Evolutionary conservation across 2,329 filamentous ascomycete genomes (phyloP), one percentile per base, ranked within the genome.

Genomic region (Sclerotinia subarctica): DNA sequence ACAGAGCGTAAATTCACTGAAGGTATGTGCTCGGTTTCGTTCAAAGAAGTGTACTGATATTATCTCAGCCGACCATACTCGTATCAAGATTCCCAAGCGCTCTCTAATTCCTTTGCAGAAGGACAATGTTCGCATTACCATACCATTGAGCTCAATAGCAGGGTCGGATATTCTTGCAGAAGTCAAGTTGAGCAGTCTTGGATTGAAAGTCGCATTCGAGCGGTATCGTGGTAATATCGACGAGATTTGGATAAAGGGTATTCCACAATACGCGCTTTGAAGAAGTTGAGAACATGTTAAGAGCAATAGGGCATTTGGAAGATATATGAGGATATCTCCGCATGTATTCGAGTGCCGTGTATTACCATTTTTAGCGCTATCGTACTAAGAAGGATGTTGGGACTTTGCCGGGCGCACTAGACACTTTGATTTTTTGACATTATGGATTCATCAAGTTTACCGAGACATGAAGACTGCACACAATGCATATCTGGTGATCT

Each of bases 141-240:
- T 64, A 19, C 49, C 49, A 64, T 44, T 44, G 24, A 64, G 24
- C 49, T 64, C 49, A 57, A 26, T 24, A 57, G 21, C 24, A 46
- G 62, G 49, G 21, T 64, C 24, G 6, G 62, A 64, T 44, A 7
- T 46, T 42, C 49, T 57, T 19, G 49, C 62, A 44, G 62, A 64
- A 42, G 26, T 56, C 51, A 64, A 64, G 35, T 57, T 64, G 35
- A 56, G 62, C 47, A 64, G 62, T 35, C 62, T 64, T 64, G 62
- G 62, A 32, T 42, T 44, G 4, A 54, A 64, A 46, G 47, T 64
- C 49, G 32, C 35, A 57, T 57, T 53, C 32, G 62, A 53, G 49
- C 24, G 35, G 8, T 64, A 54, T 46, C 62, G 35, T 7, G 62
- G 62, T 21, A 56, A 64, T 32, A 64, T 64, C 26, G 17, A 44